These are phyloP conservation scores for Phytophthora fragariae DNA, from an alignment of 352 stramenopile species.

Conservation along the genomic window DNA sequence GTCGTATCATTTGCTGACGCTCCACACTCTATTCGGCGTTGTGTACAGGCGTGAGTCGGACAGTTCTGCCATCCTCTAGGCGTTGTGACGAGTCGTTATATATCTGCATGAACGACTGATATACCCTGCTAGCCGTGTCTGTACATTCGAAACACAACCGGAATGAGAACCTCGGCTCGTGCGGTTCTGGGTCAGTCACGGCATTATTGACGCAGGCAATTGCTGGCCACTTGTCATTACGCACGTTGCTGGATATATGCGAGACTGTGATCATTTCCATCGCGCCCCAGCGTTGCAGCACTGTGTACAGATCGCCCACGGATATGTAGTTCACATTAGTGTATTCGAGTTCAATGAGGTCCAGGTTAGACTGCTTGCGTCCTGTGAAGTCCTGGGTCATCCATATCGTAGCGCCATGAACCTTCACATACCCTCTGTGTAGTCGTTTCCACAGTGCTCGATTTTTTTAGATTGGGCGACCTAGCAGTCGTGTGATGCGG, in stretches of 20 bases:
- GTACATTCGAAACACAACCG: constrained; percentile 12
- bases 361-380: constrained; percentile 13
- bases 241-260: constrained; percentile 1
- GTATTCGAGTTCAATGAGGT: constrained; percentile 11
- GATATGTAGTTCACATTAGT: constrained; percentile 10
- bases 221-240: constrained; percentile 7
- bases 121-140: constrained; percentile 5
- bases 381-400: constrained; percentile 4
- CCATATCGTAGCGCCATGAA: constrained; percentile 10
- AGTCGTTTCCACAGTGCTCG: constrained; percentile 6
- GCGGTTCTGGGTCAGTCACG: constrained; percentile 2
- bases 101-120: constrained; percentile 1
- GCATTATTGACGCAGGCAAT: constrained; percentile 8
- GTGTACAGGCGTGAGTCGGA: not conserved
- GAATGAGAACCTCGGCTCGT: constrained; percentile 4
- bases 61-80: constrained; percentile 4
- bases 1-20: constrained; percentile 6
- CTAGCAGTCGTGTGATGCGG: not conserved
- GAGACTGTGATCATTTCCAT: constrained; percentile 3
- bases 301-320: not conserved
- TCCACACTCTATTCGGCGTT: constrained; percentile 4
- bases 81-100: not conserved
- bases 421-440: constrained; percentile 10
- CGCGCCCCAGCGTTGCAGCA: constrained; percentile 1
- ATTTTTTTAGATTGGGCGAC: not conserved